Base-by-base conservation (phyloP, 331 rosid species). In the Malus hybrid region DNA sequence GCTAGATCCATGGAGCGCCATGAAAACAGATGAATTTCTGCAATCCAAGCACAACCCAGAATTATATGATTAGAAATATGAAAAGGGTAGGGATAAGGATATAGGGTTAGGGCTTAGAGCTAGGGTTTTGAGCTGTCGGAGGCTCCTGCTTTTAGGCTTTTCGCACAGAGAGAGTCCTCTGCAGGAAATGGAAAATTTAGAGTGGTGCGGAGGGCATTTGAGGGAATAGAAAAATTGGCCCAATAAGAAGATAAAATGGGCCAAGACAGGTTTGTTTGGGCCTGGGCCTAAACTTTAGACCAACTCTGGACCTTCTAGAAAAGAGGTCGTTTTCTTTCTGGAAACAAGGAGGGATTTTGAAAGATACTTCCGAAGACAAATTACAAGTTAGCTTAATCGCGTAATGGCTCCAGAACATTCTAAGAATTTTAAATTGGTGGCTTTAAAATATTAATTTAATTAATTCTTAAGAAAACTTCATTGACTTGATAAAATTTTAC, bases 1-100 rank as follows among this genome's bases (percentile, higher is more conserved):
- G 60, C 50, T 60, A 31, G 72, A 78, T 34, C 79, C 76, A 62
- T 73, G 73, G 74, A 73, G 82, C 76, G 77, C 76, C 85, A 78
- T 82, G 63, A 28, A 33, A 4, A 62, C 48, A 77, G 67, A 24
- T 18, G 42, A 29, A 34, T 9, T 16, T 22, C 6, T 39, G 62
- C 56, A 46, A n/a, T 16, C 14, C 48, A 42, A 42, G 48, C 48
- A 48, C 1, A 39, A 28, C 65, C 60, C 54, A 33, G 79, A 67
- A 31, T 16, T 73, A 24, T 15, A 66, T 13, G 3, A 63, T 1
- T 15, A 54, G 36, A 28, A 60, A 12, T 28, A 62, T 11, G 67
- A 14, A 32, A 39, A 8, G 44, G 4, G 32, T 54, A 18, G 6
- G 70, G 57, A 62, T 70, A 63, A 55, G 69, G 68, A 14, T 75